Evolutionary conservation across 208 protist genomes (phyloP), one percentile per base, ranked within the genome.

Genomic region (Hexamita inflata): DNA sequence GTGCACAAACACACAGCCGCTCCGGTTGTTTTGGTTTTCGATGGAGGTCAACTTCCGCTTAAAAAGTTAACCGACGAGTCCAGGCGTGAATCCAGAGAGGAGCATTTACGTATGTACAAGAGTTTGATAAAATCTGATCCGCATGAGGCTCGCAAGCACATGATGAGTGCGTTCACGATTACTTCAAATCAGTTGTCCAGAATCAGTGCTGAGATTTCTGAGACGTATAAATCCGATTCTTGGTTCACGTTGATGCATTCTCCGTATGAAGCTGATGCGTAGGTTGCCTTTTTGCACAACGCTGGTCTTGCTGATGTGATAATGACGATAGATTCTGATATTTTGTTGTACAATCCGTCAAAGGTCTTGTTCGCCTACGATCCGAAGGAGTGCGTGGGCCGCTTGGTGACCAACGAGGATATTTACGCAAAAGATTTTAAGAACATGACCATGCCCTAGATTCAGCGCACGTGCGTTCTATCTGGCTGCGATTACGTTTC

Each of bases 251-350:
- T 13, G 9, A 15, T 70, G 9, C 26, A 45, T 19, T n/a, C 64
- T 49, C 64, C 64, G 15, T 70, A 45, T 49, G 64, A 70, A 38
- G 64, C 64, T 24, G 64, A 70, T 45, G 64, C 64, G 4, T 38
- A 70, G n/a, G 11, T 70, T n/a, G 64, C 64, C 4, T 70, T 42
- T 38, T 70, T 70, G 64, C 9, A 70, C 9, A 70, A 45, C 4
- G 9, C 38, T n/a, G 35, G 35, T 15, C 28, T 70, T 29, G 64
- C 34, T 19, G 64, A 70, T 45, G 64, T 70, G 11, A 70, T 70
- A 32, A 38, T 70, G 2, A 70, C 64, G 7, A 13, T 42, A n/a
- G 64, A 70, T 34, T 70, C 64, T 42, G 64, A 70, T 45, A 70
- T 70, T 70, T 49, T 45, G 9, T 38, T 70, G 15, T 70, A 70